These are phyloP conservation scores for Malus orientalis DNA, from an alignment of 306 rosid species.

Conservation along the genomic window DNA sequence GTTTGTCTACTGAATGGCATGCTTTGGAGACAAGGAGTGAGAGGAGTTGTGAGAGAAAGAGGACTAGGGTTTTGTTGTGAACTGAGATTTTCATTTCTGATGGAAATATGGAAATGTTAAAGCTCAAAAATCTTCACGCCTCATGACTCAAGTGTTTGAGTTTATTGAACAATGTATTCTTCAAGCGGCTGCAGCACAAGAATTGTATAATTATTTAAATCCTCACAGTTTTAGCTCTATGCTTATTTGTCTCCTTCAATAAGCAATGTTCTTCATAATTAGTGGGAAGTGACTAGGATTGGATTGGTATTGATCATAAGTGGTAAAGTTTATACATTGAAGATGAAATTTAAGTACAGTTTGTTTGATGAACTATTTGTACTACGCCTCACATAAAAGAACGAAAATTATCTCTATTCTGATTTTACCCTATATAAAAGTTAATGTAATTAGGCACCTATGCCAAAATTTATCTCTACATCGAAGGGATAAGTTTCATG, in stretches of 20 bases:
- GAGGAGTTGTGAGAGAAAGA: constrained; percentile 10
- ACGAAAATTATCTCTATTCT: no score
- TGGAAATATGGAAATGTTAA: neutral
- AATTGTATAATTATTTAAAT: neutral
- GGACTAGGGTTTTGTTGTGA: constrained; percentile 3
- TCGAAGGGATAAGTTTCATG: no score
- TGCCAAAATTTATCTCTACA: neutral
- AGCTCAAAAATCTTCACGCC: neutral
- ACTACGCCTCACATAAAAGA: no score
- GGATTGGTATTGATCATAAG: neutral
- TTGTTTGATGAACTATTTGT: no score
- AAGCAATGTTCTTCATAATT: neutral
- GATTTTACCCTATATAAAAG: neutral
- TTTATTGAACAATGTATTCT: neutral
- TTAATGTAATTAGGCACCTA: fast-evolving
- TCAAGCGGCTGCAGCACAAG: neutral
- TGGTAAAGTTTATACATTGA: neutral
- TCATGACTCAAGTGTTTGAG: neutral
- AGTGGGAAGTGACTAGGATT: neutral
- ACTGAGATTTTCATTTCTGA: constrained; percentile 13
- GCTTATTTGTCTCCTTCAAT: neutral
- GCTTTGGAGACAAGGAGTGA: constrained; percentile 21
- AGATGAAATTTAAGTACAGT: no score
- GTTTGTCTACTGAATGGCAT: constrained; percentile 39
- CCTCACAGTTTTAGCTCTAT: no score